These are phyloP conservation scores for Tetradesmus obliquus DNA, from an alignment of 139 green algal genomes.

Conservation along the genomic window DNA sequence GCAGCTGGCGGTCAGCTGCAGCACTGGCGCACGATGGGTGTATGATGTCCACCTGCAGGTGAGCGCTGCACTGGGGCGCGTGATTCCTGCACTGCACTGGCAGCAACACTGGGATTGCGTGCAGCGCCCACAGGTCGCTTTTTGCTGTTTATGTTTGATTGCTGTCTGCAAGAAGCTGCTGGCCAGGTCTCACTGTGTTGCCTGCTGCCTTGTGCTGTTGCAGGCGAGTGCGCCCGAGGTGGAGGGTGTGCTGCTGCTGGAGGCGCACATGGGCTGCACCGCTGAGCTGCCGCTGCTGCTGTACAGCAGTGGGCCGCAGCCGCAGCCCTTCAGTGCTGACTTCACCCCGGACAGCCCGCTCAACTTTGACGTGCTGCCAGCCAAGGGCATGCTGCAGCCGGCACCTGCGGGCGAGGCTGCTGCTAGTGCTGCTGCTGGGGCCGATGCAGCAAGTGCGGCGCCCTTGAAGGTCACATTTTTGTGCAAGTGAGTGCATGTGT, in stretches of 20 bases:
- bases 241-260: constrained; percentile 52
- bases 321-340: constrained; percentile 50
- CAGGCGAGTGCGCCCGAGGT: constrained; percentile 51
- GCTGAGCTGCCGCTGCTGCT: constrained; percentile 40
- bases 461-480: constrained; percentile 36
- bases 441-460: neutral
- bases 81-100: neutral
- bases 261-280: constrained; percentile 53
- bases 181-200: neutral
- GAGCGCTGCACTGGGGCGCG: neutral
- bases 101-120: neutral
- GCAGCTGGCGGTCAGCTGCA: constrained; percentile 4
- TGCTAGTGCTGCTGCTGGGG: neutral
- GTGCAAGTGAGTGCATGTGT: constrained; percentile 23
- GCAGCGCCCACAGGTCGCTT: neutral
- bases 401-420: neutral
- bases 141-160: too few relatives aligned
- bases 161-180: too few relatives aligned
- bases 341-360: constrained; percentile 57
- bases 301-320: neutral
- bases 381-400: constrained; percentile 12
- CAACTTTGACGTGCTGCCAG: constrained; percentile 56
- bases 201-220: neutral
- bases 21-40: constrained; percentile 56
- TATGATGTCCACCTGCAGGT: constrained; percentile 54